Percentiles rank a stretch among this genome's conserved stretches.
Conservation (phyloP, 1,284 basidiomycete genomes). For the Boletus semigastroideus region DNA sequence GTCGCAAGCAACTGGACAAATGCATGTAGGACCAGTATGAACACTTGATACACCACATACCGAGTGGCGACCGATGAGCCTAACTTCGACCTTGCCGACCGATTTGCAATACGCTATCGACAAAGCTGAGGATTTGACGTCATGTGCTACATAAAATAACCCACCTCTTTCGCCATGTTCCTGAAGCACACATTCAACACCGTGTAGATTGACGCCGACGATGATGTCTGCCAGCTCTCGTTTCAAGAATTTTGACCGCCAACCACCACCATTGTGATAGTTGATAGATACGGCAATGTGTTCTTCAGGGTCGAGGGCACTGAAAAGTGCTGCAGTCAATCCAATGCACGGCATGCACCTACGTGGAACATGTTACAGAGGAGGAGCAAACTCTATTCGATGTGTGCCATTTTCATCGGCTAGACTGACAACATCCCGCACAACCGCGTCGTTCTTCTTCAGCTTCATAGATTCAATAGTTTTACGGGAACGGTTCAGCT, state of each 20-base stretch:
- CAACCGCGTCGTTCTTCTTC: background rate
- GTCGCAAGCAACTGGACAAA: constrained; percentile 4
- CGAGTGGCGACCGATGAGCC: background rate
- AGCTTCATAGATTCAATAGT: constrained; percentile 4
- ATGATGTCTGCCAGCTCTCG: background rate
- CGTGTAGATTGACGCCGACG: constrained; percentile 3
- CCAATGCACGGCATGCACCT: background rate
- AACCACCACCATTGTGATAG: background rate
- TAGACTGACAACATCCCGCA: background rate
- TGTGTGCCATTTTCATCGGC: background rate
- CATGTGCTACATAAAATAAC: background rate
- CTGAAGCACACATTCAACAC: constrained; percentile 1
- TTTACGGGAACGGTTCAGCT: constrained; percentile 6
- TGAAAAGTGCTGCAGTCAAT: background rate
- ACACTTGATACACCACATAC: background rate
- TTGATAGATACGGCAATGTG: background rate
- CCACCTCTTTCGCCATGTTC: constrained; percentile 4
- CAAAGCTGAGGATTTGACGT: background rate
- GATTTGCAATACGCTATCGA: constrained; percentile 7
- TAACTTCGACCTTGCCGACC: background rate
- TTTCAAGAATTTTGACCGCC: background rate
- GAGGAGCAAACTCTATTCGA: background rate
- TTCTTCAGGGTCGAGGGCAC: constrained; percentile 3
- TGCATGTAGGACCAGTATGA: background rate
- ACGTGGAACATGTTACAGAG: constrained; percentile 3